phyloP scores from a whole-genome alignment of 345 rosid species.

The Salix viminalis region DNA sequence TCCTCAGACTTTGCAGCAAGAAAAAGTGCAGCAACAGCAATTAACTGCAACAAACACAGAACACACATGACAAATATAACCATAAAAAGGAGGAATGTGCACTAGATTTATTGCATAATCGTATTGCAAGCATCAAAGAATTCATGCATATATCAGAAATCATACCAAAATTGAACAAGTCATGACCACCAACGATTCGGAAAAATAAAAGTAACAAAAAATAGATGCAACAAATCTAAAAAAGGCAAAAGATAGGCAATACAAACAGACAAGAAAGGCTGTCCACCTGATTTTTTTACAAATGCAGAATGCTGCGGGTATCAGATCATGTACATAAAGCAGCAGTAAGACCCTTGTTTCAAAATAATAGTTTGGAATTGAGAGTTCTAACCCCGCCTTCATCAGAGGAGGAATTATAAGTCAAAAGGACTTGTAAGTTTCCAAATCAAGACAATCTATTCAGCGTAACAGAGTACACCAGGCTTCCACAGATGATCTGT shows the following conservation, averaged over 20 bases:
- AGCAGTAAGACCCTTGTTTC: background rate
- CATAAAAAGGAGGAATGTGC: background rate
- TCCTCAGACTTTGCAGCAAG: conserved; percentile 80
- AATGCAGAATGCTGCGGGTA: background rate
- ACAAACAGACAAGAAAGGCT: background rate
- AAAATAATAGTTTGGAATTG: background rate
- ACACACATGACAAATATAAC: conserved; percentile 5
- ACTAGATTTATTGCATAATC: background rate
- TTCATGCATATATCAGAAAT: background rate
- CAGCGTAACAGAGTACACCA: background rate
- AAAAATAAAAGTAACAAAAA: background rate
- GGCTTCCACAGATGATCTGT: background rate
- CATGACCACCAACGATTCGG: background rate
- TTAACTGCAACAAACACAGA: conserved; percentile 42
- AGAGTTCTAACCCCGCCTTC: background rate
- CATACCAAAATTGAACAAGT: background rate
- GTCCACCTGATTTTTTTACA: background rate
- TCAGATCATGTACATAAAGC: background rate
- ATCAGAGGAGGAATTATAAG: background rate
- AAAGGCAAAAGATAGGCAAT: background rate
- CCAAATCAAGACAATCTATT: background rate
- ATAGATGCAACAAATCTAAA: background rate
- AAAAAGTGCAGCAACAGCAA: conserved; percentile 75
- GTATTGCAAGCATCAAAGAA: background rate
- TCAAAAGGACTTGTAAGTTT: background rate